Conservation (phyloP, 1,284 basidiomycete genomes). For the Sanguinoderma infundibulare region DNA sequence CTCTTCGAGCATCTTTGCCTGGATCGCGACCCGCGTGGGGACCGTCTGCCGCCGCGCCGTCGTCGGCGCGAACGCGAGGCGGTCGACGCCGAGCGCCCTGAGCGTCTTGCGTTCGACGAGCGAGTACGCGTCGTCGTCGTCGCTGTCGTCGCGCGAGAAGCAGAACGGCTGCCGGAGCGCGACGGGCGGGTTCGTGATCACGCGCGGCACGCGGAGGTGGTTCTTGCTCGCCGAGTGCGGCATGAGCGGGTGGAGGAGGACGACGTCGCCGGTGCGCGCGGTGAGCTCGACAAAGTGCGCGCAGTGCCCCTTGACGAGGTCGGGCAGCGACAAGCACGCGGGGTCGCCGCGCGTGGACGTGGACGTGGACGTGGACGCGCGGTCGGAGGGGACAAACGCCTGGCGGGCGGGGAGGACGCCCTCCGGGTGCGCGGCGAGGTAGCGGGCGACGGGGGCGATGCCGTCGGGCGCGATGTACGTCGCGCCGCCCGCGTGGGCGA, state of each 20-base stretch:
- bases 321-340: slow-evolving; percentile 47
- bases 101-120: slow-evolving; percentile 57
- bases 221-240: slow-evolving; percentile 68
- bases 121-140: slow-evolving; percentile 50
- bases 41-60: slow-evolving; percentile 34
- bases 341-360: slow-evolving; percentile 43
- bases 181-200: slow-evolving; percentile 69
- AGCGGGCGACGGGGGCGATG: slow-evolving; percentile 53
- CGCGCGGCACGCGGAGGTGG: slow-evolving; percentile 51
- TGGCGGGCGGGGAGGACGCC: slow-evolving; percentile 52
- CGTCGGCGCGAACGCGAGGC: slow-evolving; percentile 44
- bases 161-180: slow-evolving; percentile 56
- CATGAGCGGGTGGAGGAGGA: slow-evolving; percentile 68
- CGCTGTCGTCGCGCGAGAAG: slow-evolving; percentile 43
- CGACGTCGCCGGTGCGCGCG: slow-evolving; percentile 61
- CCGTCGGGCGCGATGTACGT: slow-evolving; percentile 63
- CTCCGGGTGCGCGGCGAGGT: slow-evolving; percentile 58
- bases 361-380: slow-evolving; percentile 39
- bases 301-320: slow-evolving; percentile 43
- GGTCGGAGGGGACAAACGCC: slow-evolving; percentile 50
- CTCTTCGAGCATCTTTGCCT: slow-evolving; percentile 40
- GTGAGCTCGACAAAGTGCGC: slow-evolving; percentile 60
- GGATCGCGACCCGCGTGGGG: slow-evolving; percentile 33
- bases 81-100: slow-evolving; percentile 51
- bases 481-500: slow-evolving; percentile 54